Percentiles rank a stretch among this genome's conserved stretches.
phyloP scores from a whole-genome alignment of 352 stramenopile genomes.

The Phytophthora ramorum region DNA sequence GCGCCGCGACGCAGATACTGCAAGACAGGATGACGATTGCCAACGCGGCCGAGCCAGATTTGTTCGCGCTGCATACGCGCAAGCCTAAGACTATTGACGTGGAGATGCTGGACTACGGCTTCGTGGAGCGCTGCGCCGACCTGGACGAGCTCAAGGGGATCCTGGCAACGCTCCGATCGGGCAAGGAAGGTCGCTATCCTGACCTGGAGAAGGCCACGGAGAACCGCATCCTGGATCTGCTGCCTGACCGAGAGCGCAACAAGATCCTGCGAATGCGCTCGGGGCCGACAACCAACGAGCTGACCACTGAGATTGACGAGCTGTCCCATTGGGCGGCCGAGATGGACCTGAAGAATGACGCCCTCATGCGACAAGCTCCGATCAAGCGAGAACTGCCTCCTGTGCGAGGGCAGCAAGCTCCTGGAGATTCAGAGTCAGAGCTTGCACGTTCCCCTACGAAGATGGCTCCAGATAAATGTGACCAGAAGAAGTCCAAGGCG shows the following conservation, averaged over 20 bases:
- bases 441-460: slow-evolving; percentile 6
- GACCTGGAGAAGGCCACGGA: slow-evolving; percentile 88
- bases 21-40: slow-evolving; percentile 44
- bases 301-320: slow-evolving; percentile 61
- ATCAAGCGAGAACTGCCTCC: slow-evolving; percentile 47
- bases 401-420: slow-evolving; percentile 57
- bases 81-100: slow-evolving; percentile 77
- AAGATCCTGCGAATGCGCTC: slow-evolving; percentile 78
- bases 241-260: slow-evolving; percentile 79
- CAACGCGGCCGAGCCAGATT: slow-evolving; percentile 55
- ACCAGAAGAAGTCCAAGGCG: slow-evolving; percentile 38
- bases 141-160: slow-evolving; percentile 90
- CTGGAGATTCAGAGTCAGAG: background rate
- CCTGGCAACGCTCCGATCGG: slow-evolving; percentile 81
- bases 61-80: slow-evolving; percentile 79
- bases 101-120: slow-evolving; percentile 93
- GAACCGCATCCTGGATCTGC: slow-evolving; percentile 75
- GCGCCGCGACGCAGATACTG: background rate
- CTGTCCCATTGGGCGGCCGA: slow-evolving; percentile 70
- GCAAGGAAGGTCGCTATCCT: slow-evolving; percentile 91
- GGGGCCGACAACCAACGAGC: slow-evolving; percentile 61
- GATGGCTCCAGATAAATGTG: slow-evolving; percentile 4
- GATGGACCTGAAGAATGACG: slow-evolving; percentile 65
- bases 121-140: slow-evolving; percentile 86
- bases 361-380: slow-evolving; percentile 44